phyloP scores from a whole-genome alignment of 2,329 filamentous ascomycete genomes.

The Leptographium procerum region DNA sequence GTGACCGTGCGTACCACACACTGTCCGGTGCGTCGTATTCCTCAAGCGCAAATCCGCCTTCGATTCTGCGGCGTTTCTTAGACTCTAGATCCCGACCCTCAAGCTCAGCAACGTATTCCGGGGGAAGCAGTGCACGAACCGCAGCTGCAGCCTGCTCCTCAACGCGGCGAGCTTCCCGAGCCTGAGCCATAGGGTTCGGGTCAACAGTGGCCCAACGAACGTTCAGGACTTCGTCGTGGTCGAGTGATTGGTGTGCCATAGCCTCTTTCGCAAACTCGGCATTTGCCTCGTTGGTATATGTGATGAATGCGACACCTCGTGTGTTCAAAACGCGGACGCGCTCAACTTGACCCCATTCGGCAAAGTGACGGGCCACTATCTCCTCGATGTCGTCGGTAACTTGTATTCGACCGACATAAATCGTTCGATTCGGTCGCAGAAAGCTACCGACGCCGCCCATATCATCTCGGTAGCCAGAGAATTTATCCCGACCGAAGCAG shows the following conservation, averaged over 20 bases:
- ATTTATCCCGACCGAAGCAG: constrained; percentile 89
- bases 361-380: constrained; percentile 85
- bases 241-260: constrained; percentile 88
- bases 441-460: constrained; percentile 97
- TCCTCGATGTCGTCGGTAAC: constrained; percentile 97
- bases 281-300: constrained; percentile 83
- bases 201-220: constrained; percentile 96
- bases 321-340: constrained; percentile 78
- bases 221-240: constrained; percentile 87
- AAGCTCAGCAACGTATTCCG: constrained; percentile 84
- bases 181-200: constrained; percentile 89
- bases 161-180: constrained; percentile 74
- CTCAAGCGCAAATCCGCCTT: constrained; percentile 77
- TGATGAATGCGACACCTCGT: constrained; percentile 87
- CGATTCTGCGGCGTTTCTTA: constrained; percentile 76
- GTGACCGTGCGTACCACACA: constrained; percentile 72
- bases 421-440: constrained; percentile 82
- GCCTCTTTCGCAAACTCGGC: constrained; percentile 87
- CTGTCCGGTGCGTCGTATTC: constrained; percentile 93
- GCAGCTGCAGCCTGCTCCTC: constrained; percentile 97
- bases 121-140: constrained; percentile 75
- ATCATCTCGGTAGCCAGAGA: constrained; percentile 85
- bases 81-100: constrained; percentile 84
- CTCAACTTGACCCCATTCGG: constrained; percentile 92
- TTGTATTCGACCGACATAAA: constrained; percentile 90